Evolutionary conservation across 2,329 filamentous ascomycete species (phyloP).

Genomic region (Aciculosporium take): DNA sequence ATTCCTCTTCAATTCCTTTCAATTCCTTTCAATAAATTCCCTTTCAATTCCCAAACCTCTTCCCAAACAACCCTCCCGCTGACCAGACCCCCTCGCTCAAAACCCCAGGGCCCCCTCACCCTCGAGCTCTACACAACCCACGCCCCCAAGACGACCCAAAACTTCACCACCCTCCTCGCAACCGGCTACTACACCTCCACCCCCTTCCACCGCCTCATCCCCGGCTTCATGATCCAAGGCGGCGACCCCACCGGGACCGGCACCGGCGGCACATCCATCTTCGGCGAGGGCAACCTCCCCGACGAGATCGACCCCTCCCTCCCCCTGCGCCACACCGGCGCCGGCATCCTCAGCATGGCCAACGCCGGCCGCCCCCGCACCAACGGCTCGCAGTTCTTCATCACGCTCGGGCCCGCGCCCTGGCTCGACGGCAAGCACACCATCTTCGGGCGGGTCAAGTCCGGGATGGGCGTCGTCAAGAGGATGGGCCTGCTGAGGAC

Average conservation of each 20-base stretch:
- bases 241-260: slow-evolving; percentile 92
- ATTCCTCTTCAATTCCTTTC: too few species aligned
- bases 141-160: slow-evolving; percentile 77
- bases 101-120: slow-evolving; percentile 66
- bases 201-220: slow-evolving; percentile 88
- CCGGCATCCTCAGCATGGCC: slow-evolving; percentile 90
- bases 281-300: slow-evolving; percentile 82
- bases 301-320: slow-evolving; percentile 67
- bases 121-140: slow-evolving; percentile 84
- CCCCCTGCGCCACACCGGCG: slow-evolving; percentile 76
- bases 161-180: slow-evolving; percentile 67
- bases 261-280: slow-evolving; percentile 76
- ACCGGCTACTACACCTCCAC: slow-evolving; percentile 80
- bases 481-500: slow-evolving; percentile 82
- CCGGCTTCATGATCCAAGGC: slow-evolving; percentile 91
- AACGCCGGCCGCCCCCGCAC: slow-evolving; percentile 86
- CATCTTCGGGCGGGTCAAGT: slow-evolving; percentile 84
- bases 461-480: slow-evolving; percentile 69
- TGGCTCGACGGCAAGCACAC: slow-evolving; percentile 97
- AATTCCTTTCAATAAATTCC: too few species aligned
- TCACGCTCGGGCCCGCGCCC: slow-evolving; percentile 84
- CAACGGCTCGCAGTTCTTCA: slow-evolving; percentile 91
- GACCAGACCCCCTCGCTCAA: background rate
- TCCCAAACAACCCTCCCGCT: background rate
- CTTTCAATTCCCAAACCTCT: too few species aligned